A percentile compares a stretch with the other conserved stretches of the same genome.
Evolutionary conservation across 2,329 filamentous ascomycete genomes (phyloP).

Genomic region (Aspergillus piperis): DNA sequence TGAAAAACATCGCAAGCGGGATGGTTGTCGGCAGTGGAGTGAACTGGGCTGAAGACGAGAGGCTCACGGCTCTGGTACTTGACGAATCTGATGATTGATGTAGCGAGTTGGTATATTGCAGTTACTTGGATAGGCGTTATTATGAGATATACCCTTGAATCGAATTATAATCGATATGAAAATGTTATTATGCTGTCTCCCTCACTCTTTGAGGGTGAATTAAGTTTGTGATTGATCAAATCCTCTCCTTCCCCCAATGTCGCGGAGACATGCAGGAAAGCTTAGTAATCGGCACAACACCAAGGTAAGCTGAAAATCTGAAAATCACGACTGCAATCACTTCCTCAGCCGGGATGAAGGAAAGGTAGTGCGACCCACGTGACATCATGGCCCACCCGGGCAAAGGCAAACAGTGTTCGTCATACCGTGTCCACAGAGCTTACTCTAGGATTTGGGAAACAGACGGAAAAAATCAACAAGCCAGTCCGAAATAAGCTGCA

Average conservation of each 20-base stretch:
- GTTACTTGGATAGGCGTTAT: slow-evolving; percentile 18
- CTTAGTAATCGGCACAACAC: background rate
- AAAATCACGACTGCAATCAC: background rate
- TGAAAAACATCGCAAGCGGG: slow-evolving; percentile 78
- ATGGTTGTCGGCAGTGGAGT: slow-evolving; percentile 79
- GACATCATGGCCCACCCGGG: slow-evolving; percentile 22
- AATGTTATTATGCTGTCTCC: background rate
- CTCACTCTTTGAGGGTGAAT: background rate
- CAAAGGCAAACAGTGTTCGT: slow-evolving; percentile 16
- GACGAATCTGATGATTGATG: slow-evolving; percentile 60
- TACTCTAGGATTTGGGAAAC: background rate
- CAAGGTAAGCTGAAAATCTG: background rate
- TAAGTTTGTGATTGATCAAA: background rate
- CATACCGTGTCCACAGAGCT: slow-evolving; percentile 8
- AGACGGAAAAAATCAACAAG: background rate
- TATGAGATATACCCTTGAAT: slow-evolving; percentile 12
- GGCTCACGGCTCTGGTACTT: slow-evolving; percentile 69
- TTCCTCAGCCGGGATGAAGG: background rate
- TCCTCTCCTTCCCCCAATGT: background rate
- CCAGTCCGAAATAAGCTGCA: slow-evolving; percentile 9
- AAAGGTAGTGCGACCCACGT: slow-evolving; percentile 21
- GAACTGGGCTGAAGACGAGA: slow-evolving; percentile 73
- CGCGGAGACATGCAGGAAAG: background rate
- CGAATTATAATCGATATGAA: background rate
- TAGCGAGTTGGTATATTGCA: background rate